phyloP scores from a whole-genome alignment of 2,329 filamentous ascomycete species.

The Claviceps sp. region DNA sequence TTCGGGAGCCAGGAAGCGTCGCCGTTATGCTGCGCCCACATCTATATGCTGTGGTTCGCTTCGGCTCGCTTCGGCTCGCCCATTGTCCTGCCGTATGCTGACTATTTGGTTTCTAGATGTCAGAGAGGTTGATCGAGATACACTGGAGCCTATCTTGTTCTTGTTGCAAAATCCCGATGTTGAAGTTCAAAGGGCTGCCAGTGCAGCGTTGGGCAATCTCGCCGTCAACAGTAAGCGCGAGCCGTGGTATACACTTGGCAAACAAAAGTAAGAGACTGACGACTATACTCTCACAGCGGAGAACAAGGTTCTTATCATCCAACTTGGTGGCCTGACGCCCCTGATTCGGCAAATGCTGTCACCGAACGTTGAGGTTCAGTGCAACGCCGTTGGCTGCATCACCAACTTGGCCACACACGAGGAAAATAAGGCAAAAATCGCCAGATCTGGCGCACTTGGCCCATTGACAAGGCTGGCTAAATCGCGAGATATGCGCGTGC shows the following conservation, averaged over 20 bases:
- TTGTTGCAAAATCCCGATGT: constrained; percentile 91
- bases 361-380: constrained; percentile 94
- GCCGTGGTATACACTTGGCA: neutral
- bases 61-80: neutral
- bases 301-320: constrained; percentile 94
- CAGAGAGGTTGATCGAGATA: constrained; percentile 85
- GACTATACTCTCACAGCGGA: constrained; percentile 54
- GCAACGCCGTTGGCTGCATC: constrained; percentile 97
- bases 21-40: neutral
- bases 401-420: constrained; percentile 97
- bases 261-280: constrained; percentile 12
- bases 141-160: constrained; percentile 89
- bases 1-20: neutral
- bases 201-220: constrained; percentile 87
- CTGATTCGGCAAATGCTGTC: constrained; percentile 98
- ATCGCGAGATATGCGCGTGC: constrained; percentile 96
- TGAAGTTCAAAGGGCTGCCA: constrained; percentile 92
- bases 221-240: constrained; percentile 76
- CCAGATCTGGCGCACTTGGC: constrained; percentile 80
- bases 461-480: constrained; percentile 87
- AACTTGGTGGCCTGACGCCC: constrained; percentile 76
- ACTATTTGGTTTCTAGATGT: constrained; percentile 52
- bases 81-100: neutral
- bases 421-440: constrained; percentile 98
- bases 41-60: too few species aligned